Evolutionary conservation across 257 asterid genomes (phyloP), one percentile per base, ranked within the genome.

Genomic region (Forsythia viridissima): DNA sequence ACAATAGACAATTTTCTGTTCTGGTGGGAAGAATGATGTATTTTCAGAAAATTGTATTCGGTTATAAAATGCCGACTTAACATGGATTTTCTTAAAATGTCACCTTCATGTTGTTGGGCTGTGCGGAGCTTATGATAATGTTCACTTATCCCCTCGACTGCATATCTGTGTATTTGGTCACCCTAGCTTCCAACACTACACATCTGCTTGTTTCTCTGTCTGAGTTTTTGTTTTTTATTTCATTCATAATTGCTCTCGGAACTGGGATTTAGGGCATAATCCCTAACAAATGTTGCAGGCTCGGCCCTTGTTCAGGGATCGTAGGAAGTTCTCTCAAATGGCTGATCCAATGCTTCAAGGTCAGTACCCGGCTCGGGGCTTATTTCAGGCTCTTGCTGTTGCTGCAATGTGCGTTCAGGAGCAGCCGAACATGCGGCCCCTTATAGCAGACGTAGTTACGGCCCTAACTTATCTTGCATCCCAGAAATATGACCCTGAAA

Each of bases 391-490:
- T 61, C 91, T 87, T 72, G 90, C 93, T 5, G 87, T 89, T 16
- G 93, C 89, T 18, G 91, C 91, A 79, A 87, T 89, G 93, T 89
- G 92, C 40, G 91, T 89, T 24, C 88, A 89, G 63, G 92, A 89
- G 84, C 87, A 89, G 77, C 90, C 90, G 16, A 90, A 77, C 41
- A 84, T 87, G 91, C 85, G 94, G 34, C 97, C 94, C 39, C 84
- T 88, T 40, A 90, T 92, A 66, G 94, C 90, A 1, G 94, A 92
- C 55, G 92, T 91, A 4, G 94, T 88, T n/a, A 90, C 92, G 0
- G 92, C 94, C 70, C 79, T 90, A 20, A 80, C 84, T 74, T 91
- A 89, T 82, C 96, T 91, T 46, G 91, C 94, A 51, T 84, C 89
- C 1, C 94, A 88, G 74, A 88, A 84, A 24, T 87, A 85, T n/a